phyloP scores from a whole-genome alignment of 2,329 filamentous ascomycete genomes.

The Elsinoe arachidis region DNA sequence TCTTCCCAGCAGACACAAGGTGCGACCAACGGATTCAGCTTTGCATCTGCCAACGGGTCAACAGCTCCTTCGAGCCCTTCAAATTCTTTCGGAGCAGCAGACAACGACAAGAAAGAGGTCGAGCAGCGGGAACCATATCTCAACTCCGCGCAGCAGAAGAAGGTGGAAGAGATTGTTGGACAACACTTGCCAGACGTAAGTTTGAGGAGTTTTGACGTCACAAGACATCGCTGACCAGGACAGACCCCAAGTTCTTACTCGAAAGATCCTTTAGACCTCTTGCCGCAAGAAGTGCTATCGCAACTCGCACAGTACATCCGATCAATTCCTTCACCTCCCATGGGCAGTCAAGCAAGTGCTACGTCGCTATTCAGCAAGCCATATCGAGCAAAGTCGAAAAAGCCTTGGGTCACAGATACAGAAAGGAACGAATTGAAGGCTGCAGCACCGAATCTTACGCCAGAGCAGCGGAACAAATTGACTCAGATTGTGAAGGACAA shows the following conservation, averaged over 20 bases:
- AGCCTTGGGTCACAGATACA: slow-evolving; percentile 13
- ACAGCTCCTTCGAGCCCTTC: background rate
- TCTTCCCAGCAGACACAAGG: slow-evolving; percentile 5
- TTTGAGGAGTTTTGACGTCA: background rate
- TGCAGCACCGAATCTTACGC: slow-evolving; percentile 11
- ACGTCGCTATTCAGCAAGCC: slow-evolving; percentile 6
- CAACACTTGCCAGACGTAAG: slow-evolving; percentile 4
- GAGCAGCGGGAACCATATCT: slow-evolving; percentile 4
- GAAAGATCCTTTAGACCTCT: background rate
- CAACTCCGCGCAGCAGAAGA: slow-evolving; percentile 7
- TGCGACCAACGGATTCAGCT: slow-evolving; percentile 5
- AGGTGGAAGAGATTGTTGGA: slow-evolving; percentile 8
- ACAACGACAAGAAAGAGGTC: slow-evolving; percentile 11
- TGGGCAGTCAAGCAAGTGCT: background rate
- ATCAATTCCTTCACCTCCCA: background rate
- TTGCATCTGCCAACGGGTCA: background rate
- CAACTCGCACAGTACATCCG: background rate
- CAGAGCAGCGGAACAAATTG: slow-evolving; percentile 12
- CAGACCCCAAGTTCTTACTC: slow-evolving; percentile 1
- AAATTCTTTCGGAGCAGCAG: background rate
- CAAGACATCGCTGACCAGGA: background rate
- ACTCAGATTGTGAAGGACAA: slow-evolving; percentile 15
- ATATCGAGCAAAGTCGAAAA: slow-evolving; percentile 4
- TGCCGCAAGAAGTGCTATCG: background rate
- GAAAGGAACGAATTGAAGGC: slow-evolving; percentile 15